Base-by-base conservation (phyloP, 208 protist genomes). In the Leishmania martiniquensis region DNA sequence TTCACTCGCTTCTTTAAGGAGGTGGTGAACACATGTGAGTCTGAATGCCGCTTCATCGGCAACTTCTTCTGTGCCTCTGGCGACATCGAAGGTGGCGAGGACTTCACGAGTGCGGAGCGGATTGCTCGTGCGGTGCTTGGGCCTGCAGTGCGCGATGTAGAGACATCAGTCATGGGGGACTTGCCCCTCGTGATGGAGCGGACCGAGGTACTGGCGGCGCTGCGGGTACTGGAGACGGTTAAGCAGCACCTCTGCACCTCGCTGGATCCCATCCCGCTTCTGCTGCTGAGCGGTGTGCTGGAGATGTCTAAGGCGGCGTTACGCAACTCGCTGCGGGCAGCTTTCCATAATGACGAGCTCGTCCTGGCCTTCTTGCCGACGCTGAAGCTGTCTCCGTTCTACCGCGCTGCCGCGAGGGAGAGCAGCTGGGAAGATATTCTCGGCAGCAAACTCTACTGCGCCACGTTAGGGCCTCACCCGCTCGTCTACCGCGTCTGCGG, bases 211-310 rank as follows among this genome's bases (percentile, higher is more conserved):
- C 83, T 97, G 44, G 90, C 91, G 12, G 86, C 84, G 60, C 83
- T 95, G 74, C 89, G 93, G 0, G 79, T 93, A 39, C 32, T 95
- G 60, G 90, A 97, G 68, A 84, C 90, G 65, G 77, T 86, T 6
- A 95, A 95, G 87, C 86, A 88, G 78, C 86, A 93, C 72, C 81
- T 97, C 49, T 95, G 93, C 83, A 91, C 86, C 75, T 89, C 86
- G 17, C 82, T 87, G 7, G 88, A 95, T 78, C 93, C 93, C 32
- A 91, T 97, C 69, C 93, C 93, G 25, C 85, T 97, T 15, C 66
- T 97, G 49, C 77, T 97, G 47, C 85, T 97, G 37, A 95, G 93
- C 77, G 81, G 86, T 52, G 75, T 94, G 59, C 85, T 97, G n/a
- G 93, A 95, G 80, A 87, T 88, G 70, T 78, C 84, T 54, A 95